Percentiles rank a stretch among this genome's conserved stretches.
phyloP scores from a whole-genome alignment of 768 basidiomycete species.

The Rhizopogon rudus region DNA sequence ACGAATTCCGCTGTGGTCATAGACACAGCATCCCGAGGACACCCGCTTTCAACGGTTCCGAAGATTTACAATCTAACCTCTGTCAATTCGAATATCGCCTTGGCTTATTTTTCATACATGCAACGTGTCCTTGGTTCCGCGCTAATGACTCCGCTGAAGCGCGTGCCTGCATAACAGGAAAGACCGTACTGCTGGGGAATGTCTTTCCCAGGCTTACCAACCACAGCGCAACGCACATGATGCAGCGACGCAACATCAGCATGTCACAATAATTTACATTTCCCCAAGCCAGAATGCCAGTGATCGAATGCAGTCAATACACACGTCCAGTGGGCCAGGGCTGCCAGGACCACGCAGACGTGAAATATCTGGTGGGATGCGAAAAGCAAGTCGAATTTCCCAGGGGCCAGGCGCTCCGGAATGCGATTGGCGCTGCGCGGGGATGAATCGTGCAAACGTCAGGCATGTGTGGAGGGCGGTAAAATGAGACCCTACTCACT shows the following conservation, averaged over 20 bases:
- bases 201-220: slow-evolving; percentile 12
- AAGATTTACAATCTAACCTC: background rate
- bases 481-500: slow-evolving; percentile 50
- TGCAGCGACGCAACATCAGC: slow-evolving; percentile 8
- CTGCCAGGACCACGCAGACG: slow-evolving; percentile 68
- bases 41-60: background rate
- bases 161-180: slow-evolving; percentile 2
- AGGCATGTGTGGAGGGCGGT: slow-evolving; percentile 19
- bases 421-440: slow-evolving; percentile 72
- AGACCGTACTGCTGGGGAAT: slow-evolving; percentile 5
- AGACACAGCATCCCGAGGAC: background rate
- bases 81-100: slow-evolving; percentile 13
- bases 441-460: slow-evolving; percentile 26
- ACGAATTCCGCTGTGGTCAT: background rate
- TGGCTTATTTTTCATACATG: slow-evolving; percentile 10
- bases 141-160: slow-evolving; percentile 16
- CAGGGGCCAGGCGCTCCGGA: slow-evolving; percentile 72
- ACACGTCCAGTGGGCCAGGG: slow-evolving; percentile 57
- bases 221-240: slow-evolving; percentile 7
- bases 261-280: slow-evolving; percentile 16
- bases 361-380: slow-evolving; percentile 93
- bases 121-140: slow-evolving; percentile 27
- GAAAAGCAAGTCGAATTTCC: slow-evolving; percentile 73
- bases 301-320: slow-evolving; percentile 55
- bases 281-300: slow-evolving; percentile 38